phyloP scores from a whole-genome alignment of 495 filamentous ascomycete species.

The Neurospora intermedia region DNA sequence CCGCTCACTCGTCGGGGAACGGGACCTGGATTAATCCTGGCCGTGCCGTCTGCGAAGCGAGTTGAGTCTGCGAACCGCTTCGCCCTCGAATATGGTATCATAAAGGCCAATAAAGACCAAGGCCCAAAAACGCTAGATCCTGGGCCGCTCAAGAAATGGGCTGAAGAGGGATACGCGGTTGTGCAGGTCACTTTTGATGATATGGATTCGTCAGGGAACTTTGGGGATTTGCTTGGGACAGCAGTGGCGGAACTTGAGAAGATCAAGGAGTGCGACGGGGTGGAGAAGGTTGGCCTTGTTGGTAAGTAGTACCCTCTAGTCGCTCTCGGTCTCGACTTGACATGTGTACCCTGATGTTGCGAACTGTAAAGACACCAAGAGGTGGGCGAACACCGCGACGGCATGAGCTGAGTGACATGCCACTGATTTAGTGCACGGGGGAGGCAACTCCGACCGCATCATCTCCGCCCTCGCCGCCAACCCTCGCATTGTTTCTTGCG shows the following conservation, averaged over 20 bases:
- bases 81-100: neutral
- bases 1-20: conserved; percentile 45
- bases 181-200: conserved; percentile 23
- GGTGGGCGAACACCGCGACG: neutral
- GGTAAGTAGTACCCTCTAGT: conserved; percentile 18
- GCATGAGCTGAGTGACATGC: neutral
- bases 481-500: conserved; percentile 19
- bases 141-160: conserved; percentile 45
- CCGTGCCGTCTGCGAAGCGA: conserved; percentile 4
- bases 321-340: neutral
- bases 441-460: neutral
- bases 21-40: conserved; percentile 45
- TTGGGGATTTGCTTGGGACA: neutral
- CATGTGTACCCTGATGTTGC: neutral
- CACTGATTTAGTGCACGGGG: conserved; percentile 6
- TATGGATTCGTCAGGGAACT: neutral
- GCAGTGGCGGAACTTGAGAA: conserved; percentile 15
- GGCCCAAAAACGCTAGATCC: conserved; percentile 28
- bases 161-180: conserved; percentile 47
- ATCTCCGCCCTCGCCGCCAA: conserved; percentile 5
- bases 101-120: neutral
- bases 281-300: conserved; percentile 23
- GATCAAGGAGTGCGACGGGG: conserved; percentile 18
- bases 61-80: neutral
- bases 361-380: neutral